These are phyloP conservation scores for Choanephora cucurbitarum DNA, from an alignment of 371 early-diverging fungal species.

Conservation along the genomic window DNA sequence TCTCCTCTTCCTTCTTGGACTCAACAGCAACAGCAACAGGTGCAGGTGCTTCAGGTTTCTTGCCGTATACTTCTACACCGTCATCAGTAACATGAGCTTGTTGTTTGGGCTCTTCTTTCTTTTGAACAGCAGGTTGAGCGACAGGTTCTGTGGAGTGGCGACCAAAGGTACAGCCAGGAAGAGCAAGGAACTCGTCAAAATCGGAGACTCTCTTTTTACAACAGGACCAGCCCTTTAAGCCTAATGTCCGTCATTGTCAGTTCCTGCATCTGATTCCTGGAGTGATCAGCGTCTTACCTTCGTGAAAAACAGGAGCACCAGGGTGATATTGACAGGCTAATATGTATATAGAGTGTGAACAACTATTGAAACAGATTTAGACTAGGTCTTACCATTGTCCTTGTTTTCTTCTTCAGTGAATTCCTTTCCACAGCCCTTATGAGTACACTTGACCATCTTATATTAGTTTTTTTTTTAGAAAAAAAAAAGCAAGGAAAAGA, in stretches of 20 bases:
- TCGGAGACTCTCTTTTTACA: slow-evolving; percentile 88
- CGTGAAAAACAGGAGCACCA: slow-evolving; percentile 90
- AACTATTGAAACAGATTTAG: too few species aligned
- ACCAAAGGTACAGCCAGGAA: slow-evolving; percentile 76
- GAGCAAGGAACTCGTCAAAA: slow-evolving; percentile 91
- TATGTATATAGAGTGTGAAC: neutral
- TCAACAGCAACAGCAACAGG: slow-evolving; percentile 22
- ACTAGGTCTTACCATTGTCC: slow-evolving; percentile 58
- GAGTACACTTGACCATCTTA: slow-evolving; percentile 66
- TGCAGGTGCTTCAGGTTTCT: slow-evolving; percentile 21
- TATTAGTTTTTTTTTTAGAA: slow-evolving; percentile 3
- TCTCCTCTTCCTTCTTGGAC: slow-evolving; percentile 14
- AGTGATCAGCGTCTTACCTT: slow-evolving; percentile 48
- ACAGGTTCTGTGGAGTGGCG: slow-evolving; percentile 61
- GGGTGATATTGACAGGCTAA: slow-evolving; percentile 77
- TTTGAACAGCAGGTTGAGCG: slow-evolving; percentile 23
- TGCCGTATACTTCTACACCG: slow-evolving; percentile 48
- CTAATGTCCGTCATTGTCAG: slow-evolving; percentile 15
- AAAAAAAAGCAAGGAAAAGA: slow-evolving; percentile 3
- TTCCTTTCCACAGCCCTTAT: slow-evolving; percentile 83
- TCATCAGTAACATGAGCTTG: slow-evolving; percentile 32
- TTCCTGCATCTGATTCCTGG: neutral
- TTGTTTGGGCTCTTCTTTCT: slow-evolving; percentile 13
- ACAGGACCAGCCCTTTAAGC: slow-evolving; percentile 93
- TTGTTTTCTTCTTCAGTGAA: slow-evolving; percentile 71